Conservation (phyloP, 2,329 filamentous ascomycete species). For the Geoglossum cookeanum region DNA sequence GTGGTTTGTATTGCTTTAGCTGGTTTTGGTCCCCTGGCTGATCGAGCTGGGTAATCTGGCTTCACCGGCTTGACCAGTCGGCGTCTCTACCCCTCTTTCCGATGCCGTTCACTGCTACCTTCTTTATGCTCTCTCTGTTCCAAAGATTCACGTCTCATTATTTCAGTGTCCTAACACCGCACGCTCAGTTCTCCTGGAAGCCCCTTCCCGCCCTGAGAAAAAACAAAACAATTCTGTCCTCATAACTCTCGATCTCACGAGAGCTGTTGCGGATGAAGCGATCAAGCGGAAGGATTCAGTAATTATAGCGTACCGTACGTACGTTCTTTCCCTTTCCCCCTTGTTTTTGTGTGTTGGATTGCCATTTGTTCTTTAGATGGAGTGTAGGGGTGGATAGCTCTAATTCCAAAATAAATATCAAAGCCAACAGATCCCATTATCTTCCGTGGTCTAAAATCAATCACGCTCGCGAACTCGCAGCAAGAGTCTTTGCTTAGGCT, state of each 20-base stretch:
- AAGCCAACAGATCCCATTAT: constrained; percentile 65
- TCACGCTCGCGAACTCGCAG: constrained; percentile 70
- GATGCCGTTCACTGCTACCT: background rate
- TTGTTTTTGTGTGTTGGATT: background rate
- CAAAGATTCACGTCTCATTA: background rate
- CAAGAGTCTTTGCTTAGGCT: constrained; percentile 70
- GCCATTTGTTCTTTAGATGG: background rate
- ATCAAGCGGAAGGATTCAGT: constrained; percentile 57
- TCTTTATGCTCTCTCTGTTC: background rate
- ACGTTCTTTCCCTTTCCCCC: background rate
- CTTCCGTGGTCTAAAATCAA: constrained; percentile 75
- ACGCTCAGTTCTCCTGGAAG: constrained; percentile 44
- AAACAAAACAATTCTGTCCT: constrained; percentile 48
- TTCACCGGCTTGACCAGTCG: too few species aligned
- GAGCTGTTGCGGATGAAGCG: constrained; percentile 75
- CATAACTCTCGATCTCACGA: constrained; percentile 79
- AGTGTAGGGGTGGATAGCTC: background rate
- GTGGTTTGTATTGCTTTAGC: too few species aligned
- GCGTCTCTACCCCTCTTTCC: background rate
- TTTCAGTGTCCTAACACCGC: background rate
- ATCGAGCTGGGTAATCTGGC: too few species aligned
- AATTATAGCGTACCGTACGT: constrained; percentile 72
- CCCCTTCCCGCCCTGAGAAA: constrained; percentile 38
- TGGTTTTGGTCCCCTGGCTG: too few species aligned
- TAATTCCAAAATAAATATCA: background rate